Conservation (phyloP, 164 flowering plant species). For the Tetrastigma voinierianum region DNA sequence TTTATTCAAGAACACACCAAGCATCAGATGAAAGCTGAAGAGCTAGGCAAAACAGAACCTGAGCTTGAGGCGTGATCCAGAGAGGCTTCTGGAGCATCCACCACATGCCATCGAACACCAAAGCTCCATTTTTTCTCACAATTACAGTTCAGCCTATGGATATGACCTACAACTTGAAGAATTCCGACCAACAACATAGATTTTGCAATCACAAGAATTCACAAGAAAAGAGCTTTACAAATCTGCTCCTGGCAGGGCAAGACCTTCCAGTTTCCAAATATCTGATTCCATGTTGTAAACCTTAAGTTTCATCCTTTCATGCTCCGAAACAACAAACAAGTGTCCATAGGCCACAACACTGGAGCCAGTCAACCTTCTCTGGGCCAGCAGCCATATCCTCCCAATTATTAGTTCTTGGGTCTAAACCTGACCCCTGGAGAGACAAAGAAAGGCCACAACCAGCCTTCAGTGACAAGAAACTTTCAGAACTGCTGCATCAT, state of each 20-base stretch:
- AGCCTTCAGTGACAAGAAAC: constrained; percentile 70
- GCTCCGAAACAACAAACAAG: constrained; percentile 64
- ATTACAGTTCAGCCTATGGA: constrained; percentile 24
- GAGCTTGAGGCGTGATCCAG: constrained; percentile 76
- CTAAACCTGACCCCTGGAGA: constrained; percentile 67
- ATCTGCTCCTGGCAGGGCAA: constrained; percentile 60
- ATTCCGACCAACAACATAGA: constrained; percentile 70
- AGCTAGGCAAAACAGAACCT: constrained; percentile 73
- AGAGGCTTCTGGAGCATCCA: constrained; percentile 61
- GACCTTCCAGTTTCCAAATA: constrained; percentile 55
- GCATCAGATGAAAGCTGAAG: constrained; percentile 3
- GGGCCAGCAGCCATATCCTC: constrained; percentile 55
- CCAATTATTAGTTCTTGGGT: constrained; percentile 54
- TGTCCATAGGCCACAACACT: constrained; percentile 54
- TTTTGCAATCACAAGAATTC: constrained; percentile 34
- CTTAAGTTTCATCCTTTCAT: constrained; percentile 56
- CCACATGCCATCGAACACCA: constrained; percentile 63
- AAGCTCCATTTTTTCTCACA: constrained; percentile 40
- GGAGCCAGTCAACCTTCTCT: constrained; percentile 74
- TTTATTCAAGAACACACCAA: constrained; percentile 13
- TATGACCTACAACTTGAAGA: constrained; percentile 75
- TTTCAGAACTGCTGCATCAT: constrained; percentile 67
- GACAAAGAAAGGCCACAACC: constrained; percentile 68
- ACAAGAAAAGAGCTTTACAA: constrained; percentile 63
- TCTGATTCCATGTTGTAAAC: constrained; percentile 52